Conservation (phyloP, 2,329 filamentous ascomycete species). For the Fusarium torulosum region DNA sequence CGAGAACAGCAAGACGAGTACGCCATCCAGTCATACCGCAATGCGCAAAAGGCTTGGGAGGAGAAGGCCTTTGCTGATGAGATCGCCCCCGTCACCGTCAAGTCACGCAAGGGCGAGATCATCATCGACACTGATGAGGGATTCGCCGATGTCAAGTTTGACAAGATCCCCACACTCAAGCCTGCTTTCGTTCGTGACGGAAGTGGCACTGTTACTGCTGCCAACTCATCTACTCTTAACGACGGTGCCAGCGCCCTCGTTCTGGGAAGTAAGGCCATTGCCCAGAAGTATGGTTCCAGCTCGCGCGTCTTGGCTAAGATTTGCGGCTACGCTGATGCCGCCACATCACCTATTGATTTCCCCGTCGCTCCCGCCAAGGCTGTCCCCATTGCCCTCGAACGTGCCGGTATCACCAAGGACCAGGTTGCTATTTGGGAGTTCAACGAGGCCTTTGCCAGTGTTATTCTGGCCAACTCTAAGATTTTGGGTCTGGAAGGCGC, state of each 20-base stretch:
- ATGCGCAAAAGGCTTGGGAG: conserved; percentile 91
- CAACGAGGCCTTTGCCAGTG: conserved; percentile 96
- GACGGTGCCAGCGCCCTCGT: conserved; percentile 94
- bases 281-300: conserved; percentile 80
- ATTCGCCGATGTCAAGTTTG: conserved; percentile 85
- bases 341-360: conserved; percentile 92
- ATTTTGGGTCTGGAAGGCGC: conserved; percentile 84
- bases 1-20: conserved; percentile 92
- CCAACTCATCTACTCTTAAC: conserved; percentile 93
- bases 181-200: conserved; percentile 91
- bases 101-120: conserved; percentile 84
- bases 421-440: conserved; percentile 98
- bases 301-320: conserved; percentile 90
- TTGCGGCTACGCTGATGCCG: conserved; percentile 87
- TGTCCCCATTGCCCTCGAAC: conserved; percentile 87
- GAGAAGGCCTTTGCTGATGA: conserved; percentile 87
- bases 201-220: conserved; percentile 91
- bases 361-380: conserved; percentile 92
- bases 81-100: conserved; percentile 87
- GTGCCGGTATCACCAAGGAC: conserved; percentile 90
- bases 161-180: conserved; percentile 88
- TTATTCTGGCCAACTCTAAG: conserved; percentile 95
- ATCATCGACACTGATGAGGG: conserved; percentile 88
- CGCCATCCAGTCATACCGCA: conserved; percentile 88
- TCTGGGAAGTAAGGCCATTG: conserved; percentile 82